Percentiles rank a stretch among this genome's conserved stretches.
Conservation (phyloP, 2,329 filamentous ascomycete genomes). For the Neoscytalidium dimidiatum region DNA sequence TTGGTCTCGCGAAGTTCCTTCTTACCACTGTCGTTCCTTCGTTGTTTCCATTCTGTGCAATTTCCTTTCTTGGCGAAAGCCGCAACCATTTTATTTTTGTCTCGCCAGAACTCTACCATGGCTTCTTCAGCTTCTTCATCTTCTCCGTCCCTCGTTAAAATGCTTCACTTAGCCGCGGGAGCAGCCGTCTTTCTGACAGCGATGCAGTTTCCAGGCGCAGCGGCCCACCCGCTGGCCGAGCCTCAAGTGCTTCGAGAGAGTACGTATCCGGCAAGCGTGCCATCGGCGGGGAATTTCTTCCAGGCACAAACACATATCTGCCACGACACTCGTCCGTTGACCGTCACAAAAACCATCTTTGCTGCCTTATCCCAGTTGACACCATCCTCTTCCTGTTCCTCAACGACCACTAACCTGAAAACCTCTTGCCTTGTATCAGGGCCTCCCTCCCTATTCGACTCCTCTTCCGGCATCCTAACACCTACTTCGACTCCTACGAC, state of each 20-base stretch:
- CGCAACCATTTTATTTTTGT: neutral
- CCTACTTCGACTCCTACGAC: neutral
- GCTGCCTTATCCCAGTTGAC: neutral
- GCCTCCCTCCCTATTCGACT: neutral
- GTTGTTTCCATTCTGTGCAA: neutral
- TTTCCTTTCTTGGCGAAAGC: constrained; percentile 7
- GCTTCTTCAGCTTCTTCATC: neutral
- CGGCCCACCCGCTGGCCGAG: neutral
- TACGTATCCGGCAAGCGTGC: constrained; percentile 10
- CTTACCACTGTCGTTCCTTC: neutral
- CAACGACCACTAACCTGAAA: neutral
- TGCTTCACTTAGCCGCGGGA: neutral
- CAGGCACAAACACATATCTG: neutral
- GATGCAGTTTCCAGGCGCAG: constrained; percentile 8
- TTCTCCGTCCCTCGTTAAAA: neutral
- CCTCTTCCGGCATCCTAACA: neutral
- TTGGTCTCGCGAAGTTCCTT: neutral
- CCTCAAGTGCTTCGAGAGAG: neutral
- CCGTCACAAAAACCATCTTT: constrained; percentile 6
- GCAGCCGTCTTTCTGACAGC: constrained; percentile 6
- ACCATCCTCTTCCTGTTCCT: neutral
- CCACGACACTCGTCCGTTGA: neutral
- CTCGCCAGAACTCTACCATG: neutral
- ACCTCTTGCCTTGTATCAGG: neutral
- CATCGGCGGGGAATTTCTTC: neutral